Evolutionary conservation across 768 basidiomycete genomes (phyloP).

Genomic region (Artomyces pyxidatus): DNA sequence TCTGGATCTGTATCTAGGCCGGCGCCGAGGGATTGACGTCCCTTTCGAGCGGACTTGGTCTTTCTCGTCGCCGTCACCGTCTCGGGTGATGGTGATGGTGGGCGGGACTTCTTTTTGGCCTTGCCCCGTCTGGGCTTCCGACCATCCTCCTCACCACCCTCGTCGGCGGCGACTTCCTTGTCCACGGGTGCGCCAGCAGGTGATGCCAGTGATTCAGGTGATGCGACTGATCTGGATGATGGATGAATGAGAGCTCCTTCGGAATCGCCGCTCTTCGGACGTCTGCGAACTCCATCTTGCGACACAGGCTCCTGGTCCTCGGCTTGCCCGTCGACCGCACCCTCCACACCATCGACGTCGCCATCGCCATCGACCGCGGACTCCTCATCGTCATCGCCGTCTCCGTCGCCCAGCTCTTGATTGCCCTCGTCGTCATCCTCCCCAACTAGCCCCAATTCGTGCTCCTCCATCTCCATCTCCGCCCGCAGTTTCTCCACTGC

Average conservation of each 20-base stretch:
- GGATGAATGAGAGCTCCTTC: no score
- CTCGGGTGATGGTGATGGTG: slow-evolving; percentile 1
- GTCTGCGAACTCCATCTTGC: background rate
- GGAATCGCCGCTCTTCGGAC: no score
- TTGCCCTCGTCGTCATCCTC: slow-evolving; percentile 16
- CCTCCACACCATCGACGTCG: slow-evolving; percentile 4
- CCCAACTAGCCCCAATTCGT: slow-evolving; percentile 46
- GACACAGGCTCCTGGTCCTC: slow-evolving; percentile 3
- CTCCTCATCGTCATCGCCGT: background rate
- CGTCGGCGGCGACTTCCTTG: slow-evolving; percentile 1
- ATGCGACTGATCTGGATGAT: no score
- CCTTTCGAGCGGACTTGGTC: no score
- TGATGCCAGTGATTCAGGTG: background rate
- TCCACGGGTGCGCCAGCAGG: background rate
- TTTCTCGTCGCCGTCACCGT: no score
- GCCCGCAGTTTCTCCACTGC: slow-evolving; percentile 72
- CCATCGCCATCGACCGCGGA: slow-evolving; percentile 1
- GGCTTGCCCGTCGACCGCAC: slow-evolving; percentile 8
- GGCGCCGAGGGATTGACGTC: no score
- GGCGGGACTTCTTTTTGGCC: background rate
- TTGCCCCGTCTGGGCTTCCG: slow-evolving; percentile 2
- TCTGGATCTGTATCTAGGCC: no score
- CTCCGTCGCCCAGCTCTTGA: background rate
- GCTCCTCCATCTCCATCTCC: slow-evolving; percentile 73
- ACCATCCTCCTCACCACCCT: background rate